Evolutionary conservation across 441 rosid species (phyloP).

Genomic region (Corymbia citriodora): DNA sequence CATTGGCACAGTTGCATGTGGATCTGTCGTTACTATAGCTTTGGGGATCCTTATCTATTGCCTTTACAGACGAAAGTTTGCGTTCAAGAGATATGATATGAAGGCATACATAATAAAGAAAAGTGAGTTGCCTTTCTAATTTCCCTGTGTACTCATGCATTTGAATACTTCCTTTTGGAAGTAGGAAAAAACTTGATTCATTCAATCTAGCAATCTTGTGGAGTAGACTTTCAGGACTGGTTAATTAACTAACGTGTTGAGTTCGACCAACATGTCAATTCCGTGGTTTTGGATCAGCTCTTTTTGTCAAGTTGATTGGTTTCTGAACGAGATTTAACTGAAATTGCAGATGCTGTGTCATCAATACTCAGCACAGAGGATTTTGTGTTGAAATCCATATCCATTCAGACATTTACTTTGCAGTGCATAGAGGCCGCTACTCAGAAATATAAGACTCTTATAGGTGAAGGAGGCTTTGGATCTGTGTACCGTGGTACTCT

Average conservation of each 20-base stretch:
- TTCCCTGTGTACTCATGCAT: background rate
- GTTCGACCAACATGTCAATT: background rate
- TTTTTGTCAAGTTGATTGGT: background rate
- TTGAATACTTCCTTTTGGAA: background rate
- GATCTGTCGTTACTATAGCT: constrained; percentile 30
- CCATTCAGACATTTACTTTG: constrained; percentile 39
- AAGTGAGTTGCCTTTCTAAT: constrained; percentile 38
- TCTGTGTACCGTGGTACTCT: constrained; percentile 62
- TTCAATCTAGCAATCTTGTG: background rate
- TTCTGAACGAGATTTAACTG: constrained; percentile 3
- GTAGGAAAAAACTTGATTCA: background rate
- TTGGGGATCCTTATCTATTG: constrained; percentile 25
- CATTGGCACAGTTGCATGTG: constrained; percentile 35
- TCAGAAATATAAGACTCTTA: constrained; percentile 43
- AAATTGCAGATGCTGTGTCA: constrained; percentile 49
- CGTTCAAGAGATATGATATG: constrained; percentile 11
- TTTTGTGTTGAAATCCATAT: constrained; percentile 32
- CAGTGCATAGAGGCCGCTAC: constrained; percentile 46
- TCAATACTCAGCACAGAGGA: constrained; percentile 39
- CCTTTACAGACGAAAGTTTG: constrained; percentile 23
- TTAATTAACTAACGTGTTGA: background rate
- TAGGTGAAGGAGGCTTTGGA: constrained; percentile 82
- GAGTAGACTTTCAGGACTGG: background rate
- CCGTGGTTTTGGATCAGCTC: background rate
- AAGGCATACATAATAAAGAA: constrained; percentile 26